phyloP scores from a whole-genome alignment of 108 stramenopile species.

The Cyclostephanos tholiformis region DNA sequence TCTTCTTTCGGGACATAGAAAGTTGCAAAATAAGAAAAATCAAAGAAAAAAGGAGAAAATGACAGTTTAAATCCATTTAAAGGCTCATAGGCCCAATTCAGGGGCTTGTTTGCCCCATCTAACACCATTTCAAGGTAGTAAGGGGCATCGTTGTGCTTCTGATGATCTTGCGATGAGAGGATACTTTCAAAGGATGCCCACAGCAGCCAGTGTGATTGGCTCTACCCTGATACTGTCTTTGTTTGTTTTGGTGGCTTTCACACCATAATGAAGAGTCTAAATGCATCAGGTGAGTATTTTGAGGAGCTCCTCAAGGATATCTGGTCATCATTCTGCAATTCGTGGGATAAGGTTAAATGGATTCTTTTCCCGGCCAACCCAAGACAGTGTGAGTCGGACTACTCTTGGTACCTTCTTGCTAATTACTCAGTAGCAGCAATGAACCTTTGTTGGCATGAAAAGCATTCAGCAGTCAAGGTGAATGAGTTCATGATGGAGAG shows the following conservation, averaged over 20 bases:
- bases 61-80: no score
- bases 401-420: conserved; percentile 8
- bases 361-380: conserved; percentile 8
- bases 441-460: not conserved
- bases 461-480: not conserved
- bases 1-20: no score
- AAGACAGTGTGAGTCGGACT: conserved; percentile 12
- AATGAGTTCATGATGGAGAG: conserved; percentile 7
- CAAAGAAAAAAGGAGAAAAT: no score
- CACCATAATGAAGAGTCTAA: conserved; percentile 1
- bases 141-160: no score
- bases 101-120: no score
- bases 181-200: not conserved
- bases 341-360: conserved; percentile 13
- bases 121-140: no score
- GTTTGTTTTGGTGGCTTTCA: conserved; percentile 10
- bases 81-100: no score
- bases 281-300: conserved; percentile 10
- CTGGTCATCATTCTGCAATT: conserved; percentile 1
- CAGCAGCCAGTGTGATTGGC: not conserved
- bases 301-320: conserved; percentile 8
- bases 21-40: no score
- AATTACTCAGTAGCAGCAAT: conserved; percentile 3
- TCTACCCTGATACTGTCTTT: conserved; percentile 3
- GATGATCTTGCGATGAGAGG: not conserved